These are phyloP conservation scores for Pleurotus giganteus DNA, from an alignment of 768 basidiomycete genomes.

Conservation along the genomic window DNA sequence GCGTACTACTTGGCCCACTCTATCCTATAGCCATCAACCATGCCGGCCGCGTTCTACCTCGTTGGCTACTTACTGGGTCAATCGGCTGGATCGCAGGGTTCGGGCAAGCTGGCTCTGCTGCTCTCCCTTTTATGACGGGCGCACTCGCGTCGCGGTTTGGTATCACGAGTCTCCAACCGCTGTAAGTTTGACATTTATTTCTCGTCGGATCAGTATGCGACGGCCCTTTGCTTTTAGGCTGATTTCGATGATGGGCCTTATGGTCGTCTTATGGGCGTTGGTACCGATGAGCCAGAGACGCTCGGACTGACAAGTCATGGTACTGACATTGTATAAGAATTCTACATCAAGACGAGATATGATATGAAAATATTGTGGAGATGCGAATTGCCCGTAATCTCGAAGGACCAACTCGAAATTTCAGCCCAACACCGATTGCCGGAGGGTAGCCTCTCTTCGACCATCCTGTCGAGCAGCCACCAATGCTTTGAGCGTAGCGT, in stretches of 20 bases:
- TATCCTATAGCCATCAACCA: slow-evolving; percentile 77
- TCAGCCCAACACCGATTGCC: too few species aligned
- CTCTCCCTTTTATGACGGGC: slow-evolving; percentile 74
- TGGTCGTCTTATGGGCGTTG: slow-evolving; percentile 55
- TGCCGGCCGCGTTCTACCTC: slow-evolving; percentile 63
- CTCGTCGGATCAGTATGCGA: not conserved
- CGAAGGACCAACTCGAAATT: too few species aligned
- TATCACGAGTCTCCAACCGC: slow-evolving; percentile 58
- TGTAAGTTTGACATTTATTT: slow-evolving; percentile 38
- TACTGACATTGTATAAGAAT: too few species aligned
- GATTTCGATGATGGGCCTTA: slow-evolving; percentile 58
- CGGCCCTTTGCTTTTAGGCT: slow-evolving; percentile 31
- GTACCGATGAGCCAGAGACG: slow-evolving; percentile 33
- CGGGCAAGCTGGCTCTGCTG: slow-evolving; percentile 70
- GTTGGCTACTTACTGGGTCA: slow-evolving; percentile 61
- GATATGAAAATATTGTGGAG: too few species aligned
- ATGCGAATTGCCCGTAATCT: too few species aligned
- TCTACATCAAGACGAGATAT: too few species aligned
- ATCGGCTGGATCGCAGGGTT: slow-evolving; percentile 70
- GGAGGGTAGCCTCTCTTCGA: too few species aligned
- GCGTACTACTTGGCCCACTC: slow-evolving; percentile 72
- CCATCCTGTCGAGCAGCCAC: too few species aligned
- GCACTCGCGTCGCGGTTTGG: slow-evolving; percentile 62
- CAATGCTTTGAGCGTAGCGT: too few species aligned
- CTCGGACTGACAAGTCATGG: too few species aligned